Percentiles rank a stretch among this genome's conserved stretches.
These are phyloP conservation scores for Diaporthe velutina DNA, from an alignment of 2,329 filamentous ascomycete genomes.

Conservation along the genomic window DNA sequence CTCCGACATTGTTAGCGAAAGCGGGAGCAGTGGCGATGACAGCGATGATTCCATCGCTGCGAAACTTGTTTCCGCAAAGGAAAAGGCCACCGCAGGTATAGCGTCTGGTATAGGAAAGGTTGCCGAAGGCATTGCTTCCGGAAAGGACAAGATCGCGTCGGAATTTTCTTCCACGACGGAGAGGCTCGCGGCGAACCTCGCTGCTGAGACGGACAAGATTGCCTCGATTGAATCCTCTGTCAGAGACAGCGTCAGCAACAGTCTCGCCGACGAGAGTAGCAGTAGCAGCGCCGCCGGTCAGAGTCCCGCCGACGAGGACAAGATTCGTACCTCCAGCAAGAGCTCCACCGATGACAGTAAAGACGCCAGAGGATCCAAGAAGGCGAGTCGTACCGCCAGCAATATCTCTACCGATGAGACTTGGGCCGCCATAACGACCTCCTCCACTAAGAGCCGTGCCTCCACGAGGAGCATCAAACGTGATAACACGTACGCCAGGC, in stretches of 20 bases:
- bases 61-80: neutral
- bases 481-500: too few species aligned
- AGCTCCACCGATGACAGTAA: neutral
- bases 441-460: neutral
- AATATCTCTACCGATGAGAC: neutral
- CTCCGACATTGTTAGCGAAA: neutral
- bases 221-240: neutral
- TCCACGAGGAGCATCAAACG: too few species aligned
- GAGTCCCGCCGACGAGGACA: neutral
- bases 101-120: neutral
- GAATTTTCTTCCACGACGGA: neutral
- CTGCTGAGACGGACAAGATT: neutral
- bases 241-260: neutral
- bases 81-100: neutral
- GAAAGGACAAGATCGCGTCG: neutral
- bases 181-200: neutral
- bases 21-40: neutral
- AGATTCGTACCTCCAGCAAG: neutral
- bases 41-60: too few species aligned
- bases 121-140: neutral
- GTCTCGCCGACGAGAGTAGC: neutral
- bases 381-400: neutral
- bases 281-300: neutral
- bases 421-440: neutral
- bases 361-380: too few species aligned